Base-by-base conservation (phyloP, 2,329 filamentous ascomycete species). In the Ceratocystis huliohia region DNA sequence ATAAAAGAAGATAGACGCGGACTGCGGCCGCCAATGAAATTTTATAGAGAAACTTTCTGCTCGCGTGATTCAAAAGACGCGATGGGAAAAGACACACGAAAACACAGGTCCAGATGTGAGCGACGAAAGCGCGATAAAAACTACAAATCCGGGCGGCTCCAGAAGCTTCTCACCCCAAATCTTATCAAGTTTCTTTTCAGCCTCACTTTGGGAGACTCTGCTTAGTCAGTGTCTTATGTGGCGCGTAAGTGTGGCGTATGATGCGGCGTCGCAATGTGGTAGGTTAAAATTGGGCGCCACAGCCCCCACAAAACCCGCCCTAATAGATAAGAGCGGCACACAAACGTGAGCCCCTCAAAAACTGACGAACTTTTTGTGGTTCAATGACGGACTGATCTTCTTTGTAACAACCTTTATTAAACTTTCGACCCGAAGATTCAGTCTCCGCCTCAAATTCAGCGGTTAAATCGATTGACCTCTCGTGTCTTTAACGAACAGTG, bases 391-490 rank as follows among this genome's bases (percentile, higher is more conserved):
- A 15, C 37, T 64, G 46, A 64, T 66, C 64, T 66, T 66, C 13
- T 44, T 66, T 68, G 65, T 66, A 64, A 67, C 53, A 41, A 61
- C 61, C 50, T 50, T 65, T 64, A 64, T 64, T 50, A 68, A 68
- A 66, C 69, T 72, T 62, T 62, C 64, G 88, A 96, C 91, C 90
- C 84, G 90, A 94, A 91, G 91, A 88, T 84, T 95, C 93, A 96
- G 93, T 97, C 93, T 96, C 93, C 93, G 92, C 88, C 84, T 87
- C 89, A 87, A 78, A 79, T 78, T 66, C 59, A 44, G 89, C 91
- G 93, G 93, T 96, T 96, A 96, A 97, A 96, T 88, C 86, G 93
- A 97, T 97, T 97, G 93, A 91, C 81, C 82, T 88, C 88, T 92
- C 89, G 83, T 88, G 88, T 92, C 91, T 86, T 78, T 73, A 69